Percentiles rank a stretch among this genome's conserved stretches.
phyloP scores from a whole-genome alignment of 1,139 yeast species.

The Suhomyces kunorum region DNA sequence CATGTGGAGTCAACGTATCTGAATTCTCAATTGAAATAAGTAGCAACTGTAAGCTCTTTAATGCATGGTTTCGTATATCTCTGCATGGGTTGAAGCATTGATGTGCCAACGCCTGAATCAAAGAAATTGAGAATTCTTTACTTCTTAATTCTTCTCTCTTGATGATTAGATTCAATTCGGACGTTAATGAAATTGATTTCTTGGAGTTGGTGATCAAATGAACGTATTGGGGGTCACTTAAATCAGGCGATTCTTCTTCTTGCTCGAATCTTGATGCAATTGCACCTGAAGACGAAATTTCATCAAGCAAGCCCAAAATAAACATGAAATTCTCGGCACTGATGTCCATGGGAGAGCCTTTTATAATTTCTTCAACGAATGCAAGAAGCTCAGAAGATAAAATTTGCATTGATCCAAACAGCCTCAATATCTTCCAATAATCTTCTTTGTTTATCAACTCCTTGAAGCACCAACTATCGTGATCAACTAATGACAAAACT shows the following conservation, averaged over 20 bases:
- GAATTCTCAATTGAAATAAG: constrained; percentile 38
- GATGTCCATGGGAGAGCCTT: constrained; percentile 39
- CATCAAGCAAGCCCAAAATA: constrained; percentile 71
- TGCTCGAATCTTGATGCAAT: constrained; percentile 78
- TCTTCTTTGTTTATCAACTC: constrained; percentile 46
- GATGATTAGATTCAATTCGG: constrained; percentile 43
- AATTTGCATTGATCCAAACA: constrained; percentile 56
- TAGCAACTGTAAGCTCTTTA: constrained; percentile 52
- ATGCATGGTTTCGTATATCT: constrained; percentile 67
- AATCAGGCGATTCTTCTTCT: constrained; percentile 42
- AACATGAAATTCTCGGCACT: constrained; percentile 57
- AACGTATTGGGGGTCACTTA: constrained; percentile 48
- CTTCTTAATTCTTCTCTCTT: constrained; percentile 27
- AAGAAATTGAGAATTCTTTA: constrained; percentile 52
- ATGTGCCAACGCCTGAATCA: constrained; percentile 78
- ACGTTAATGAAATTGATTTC: constrained; percentile 61
- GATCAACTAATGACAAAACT: constrained; percentile 51
- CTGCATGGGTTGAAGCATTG: constrained; percentile 89
- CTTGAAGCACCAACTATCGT: constrained; percentile 49
- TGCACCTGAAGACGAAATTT: constrained; percentile 80
- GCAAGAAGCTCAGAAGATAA: constrained; percentile 52
- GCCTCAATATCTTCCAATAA: constrained; percentile 66
- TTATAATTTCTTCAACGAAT: constrained; percentile 49
- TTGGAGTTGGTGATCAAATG: constrained; percentile 60
- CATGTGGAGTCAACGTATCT: constrained; percentile 45